These are phyloP conservation scores for Candida gigantensis DNA, from an alignment of 1,139 yeast species.

Conservation along the genomic window DNA sequence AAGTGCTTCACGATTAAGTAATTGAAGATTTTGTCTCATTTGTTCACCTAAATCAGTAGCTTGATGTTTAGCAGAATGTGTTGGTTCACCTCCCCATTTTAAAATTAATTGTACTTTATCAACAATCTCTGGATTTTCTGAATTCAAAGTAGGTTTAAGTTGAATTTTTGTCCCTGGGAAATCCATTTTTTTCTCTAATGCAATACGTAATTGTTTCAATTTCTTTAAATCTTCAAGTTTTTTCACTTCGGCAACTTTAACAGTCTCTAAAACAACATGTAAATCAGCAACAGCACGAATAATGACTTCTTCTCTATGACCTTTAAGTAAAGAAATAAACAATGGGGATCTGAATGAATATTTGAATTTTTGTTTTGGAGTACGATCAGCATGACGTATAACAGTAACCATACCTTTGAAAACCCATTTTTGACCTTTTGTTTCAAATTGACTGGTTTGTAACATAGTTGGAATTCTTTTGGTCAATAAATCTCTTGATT, in stretches of 20 bases:
- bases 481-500: conserved; percentile 43
- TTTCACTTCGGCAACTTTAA: conserved; percentile 76
- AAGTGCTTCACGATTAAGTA: conserved; percentile 81
- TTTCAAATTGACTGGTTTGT: conserved; percentile 51
- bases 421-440: conserved; percentile 94
- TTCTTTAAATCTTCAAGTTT: conserved; percentile 79
- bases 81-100: conserved; percentile 99
- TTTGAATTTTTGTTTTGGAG: conserved; percentile 98
- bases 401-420: conserved; percentile 91
- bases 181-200: conserved; percentile 83
- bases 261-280: conserved; percentile 81
- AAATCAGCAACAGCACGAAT: conserved; percentile 87
- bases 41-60: conserved; percentile 96
- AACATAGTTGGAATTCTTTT: conserved; percentile 36
- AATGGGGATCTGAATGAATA: conserved; percentile 88
- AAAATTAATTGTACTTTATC: conserved; percentile 94
- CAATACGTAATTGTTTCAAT: conserved; percentile 71
- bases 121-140: conserved; percentile 62
- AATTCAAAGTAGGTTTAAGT: conserved; percentile 79
- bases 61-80: conserved; percentile 95
- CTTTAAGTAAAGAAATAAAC: conserved; percentile 84
- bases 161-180: conserved; percentile 98
- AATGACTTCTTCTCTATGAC: conserved; percentile 94
- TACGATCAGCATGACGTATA: conserved; percentile 96
- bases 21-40: conserved; percentile 84